Evolutionary conservation across 2,329 filamentous ascomycete species (phyloP), one percentile per base, ranked within the genome.

Genomic region (Aspergillus proliferans): DNA sequence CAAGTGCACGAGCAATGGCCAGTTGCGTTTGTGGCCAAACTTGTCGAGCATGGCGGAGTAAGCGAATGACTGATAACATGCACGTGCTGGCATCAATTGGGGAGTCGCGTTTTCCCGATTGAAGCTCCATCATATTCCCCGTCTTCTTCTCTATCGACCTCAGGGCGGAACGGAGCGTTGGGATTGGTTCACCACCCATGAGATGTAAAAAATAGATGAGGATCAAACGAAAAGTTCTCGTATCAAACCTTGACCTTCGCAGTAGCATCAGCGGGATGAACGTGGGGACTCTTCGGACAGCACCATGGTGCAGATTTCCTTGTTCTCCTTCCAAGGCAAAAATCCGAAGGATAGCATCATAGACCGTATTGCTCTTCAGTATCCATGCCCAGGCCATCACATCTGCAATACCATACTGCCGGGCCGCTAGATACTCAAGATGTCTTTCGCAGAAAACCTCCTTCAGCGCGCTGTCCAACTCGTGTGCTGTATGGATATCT

Each of bases 1-100:
- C 64, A 48, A 73, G 65, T 40, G 73, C 64, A 26, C 62, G 59
- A 21, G 71, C 65, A 48, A 78, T 72, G 22, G 62, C 62, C 22
- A 71, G 58, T 24, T 78, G 65, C 3, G 71, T 68, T 28, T 69
- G 62, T 2, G 79, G 77, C 71, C 73, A 77, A 12, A 76, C 66
- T 40, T 65, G 60, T 19, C 76, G 72, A 49, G 78, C 76, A 65
- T 78, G 76, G 15, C 72, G 72, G 34, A 80, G 58, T 24, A 82
- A 65, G 19, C 76, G 72, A 44, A 71, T 59, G 45, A 76, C 68
- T 26, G 77, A 61, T 18, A 66, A 59, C 54, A 72, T 64, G 34
- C 71, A 60, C 14, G 60, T 65, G n/a, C 54, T 61, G 26, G 58
- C 50, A 42, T 62, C 58, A 22, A 67, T 52, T 45, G 50, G 49